These are phyloP conservation scores for Delphinella strobiligena DNA, from an alignment of 2,329 filamentous ascomycete genomes.

Conservation along the genomic window DNA sequence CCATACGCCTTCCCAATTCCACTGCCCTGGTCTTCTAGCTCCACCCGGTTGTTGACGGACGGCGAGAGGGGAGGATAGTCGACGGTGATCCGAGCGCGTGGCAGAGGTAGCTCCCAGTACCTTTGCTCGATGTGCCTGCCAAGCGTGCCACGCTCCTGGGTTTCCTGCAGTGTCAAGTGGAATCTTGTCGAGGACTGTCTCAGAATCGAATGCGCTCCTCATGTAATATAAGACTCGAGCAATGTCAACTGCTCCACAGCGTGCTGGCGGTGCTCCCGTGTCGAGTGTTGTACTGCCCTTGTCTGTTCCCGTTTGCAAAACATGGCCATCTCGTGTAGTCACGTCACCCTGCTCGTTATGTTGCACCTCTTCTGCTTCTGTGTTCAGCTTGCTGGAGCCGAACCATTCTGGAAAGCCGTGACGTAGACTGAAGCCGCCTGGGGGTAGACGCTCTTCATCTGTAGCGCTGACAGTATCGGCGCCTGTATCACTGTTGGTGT, in stretches of 20 bases:
- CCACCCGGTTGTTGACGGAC: constrained; percentile 23
- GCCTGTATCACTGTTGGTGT: constrained; percentile 66
- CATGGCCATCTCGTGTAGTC: background rate
- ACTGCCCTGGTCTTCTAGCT: constrained; percentile 61
- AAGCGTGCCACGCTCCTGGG: constrained; percentile 86
- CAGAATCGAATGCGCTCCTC: constrained; percentile 68
- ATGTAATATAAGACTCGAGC: constrained; percentile 66
- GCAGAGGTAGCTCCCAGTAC: constrained; percentile 12
- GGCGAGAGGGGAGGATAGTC: constrained; percentile 9
- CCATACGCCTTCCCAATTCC: constrained; percentile 99
- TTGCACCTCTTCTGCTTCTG: background rate
- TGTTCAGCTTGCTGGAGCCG: constrained; percentile 27
- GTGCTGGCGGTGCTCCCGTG: constrained; percentile 1
- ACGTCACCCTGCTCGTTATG: background rate
- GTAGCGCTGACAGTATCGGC: constrained; percentile 70
- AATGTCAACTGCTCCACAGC: constrained; percentile 14
- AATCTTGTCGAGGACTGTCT: constrained; percentile 62
- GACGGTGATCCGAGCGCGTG: constrained; percentile 10
- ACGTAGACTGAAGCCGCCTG: constrained; percentile 78
- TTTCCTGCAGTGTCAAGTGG: constrained; percentile 77
- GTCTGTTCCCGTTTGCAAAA: background rate
- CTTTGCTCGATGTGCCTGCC: constrained; percentile 57
- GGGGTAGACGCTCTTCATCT: constrained; percentile 71
- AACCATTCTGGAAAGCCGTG: constrained; percentile 93
- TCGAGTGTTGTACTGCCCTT: background rate